Percentiles rank a stretch among this genome's conserved stretches.
These are phyloP conservation scores for Pseudocercospora macadamiae DNA, from an alignment of 2,329 filamentous ascomycete genomes.

Conservation along the genomic window DNA sequence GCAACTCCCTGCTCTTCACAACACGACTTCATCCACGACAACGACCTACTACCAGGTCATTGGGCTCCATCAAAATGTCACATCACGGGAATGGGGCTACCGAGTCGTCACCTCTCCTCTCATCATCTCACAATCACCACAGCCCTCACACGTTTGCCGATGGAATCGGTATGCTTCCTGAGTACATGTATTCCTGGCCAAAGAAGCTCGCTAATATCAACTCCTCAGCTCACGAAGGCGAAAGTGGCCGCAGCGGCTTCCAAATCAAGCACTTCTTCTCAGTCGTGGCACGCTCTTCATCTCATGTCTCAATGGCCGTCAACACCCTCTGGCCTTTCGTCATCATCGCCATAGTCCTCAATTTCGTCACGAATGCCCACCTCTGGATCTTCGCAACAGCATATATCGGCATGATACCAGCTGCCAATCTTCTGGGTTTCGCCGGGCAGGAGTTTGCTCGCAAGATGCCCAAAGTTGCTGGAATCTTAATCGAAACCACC, in stretches of 20 bases:
- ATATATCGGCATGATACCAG: constrained; percentile 55
- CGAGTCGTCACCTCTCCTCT: constrained; percentile 19
- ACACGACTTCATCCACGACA: not conserved
- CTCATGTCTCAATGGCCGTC: constrained; percentile 49
- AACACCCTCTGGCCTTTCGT: constrained; percentile 56
- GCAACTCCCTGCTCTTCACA: not conserved
- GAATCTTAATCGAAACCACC: constrained; percentile 55
- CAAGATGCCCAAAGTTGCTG: constrained; percentile 73
- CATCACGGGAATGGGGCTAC: constrained; percentile 11
- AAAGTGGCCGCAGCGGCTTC: constrained; percentile 51
- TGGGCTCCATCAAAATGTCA: too few species aligned
- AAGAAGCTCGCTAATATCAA: too few species aligned
- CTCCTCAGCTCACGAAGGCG: constrained; percentile 44
- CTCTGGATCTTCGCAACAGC: constrained; percentile 52
- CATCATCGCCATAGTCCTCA: constrained; percentile 49
- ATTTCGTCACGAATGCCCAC: constrained; percentile 47
- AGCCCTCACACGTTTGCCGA: constrained; percentile 24
- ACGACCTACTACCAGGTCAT: too few species aligned
- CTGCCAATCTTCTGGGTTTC: constrained; percentile 58
- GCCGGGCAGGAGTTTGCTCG: constrained; percentile 70
- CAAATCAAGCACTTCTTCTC: constrained; percentile 46
- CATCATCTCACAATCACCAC: constrained; percentile 10
- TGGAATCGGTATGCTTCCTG: constrained; percentile 12
- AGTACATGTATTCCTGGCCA: not conserved
- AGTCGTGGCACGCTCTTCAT: constrained; percentile 49